Evolutionary conservation across 768 basidiomycete species (phyloP).

Genomic region (Crepidotus variabilis): DNA sequence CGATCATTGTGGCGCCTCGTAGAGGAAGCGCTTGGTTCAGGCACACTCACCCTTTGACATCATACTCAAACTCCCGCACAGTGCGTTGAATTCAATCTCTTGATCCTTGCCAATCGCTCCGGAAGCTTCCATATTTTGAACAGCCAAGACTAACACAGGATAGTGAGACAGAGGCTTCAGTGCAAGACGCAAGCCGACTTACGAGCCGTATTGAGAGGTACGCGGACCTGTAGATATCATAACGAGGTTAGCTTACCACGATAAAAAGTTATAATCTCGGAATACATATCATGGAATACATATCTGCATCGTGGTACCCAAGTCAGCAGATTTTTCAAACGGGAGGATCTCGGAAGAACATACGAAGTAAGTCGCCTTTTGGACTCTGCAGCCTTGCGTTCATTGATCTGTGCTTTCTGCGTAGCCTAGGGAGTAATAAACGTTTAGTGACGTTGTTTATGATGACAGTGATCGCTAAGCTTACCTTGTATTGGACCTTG

Average conservation of each 20-base stretch:
- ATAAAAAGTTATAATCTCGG: background rate
- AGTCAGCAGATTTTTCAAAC: background rate
- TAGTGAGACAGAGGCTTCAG: background rate
- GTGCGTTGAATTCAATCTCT: conserved; percentile 84
- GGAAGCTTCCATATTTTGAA: conserved; percentile 88
- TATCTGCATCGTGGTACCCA: conserved; percentile 37
- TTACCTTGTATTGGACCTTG: conserved; percentile 63
- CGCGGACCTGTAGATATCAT: conserved; percentile 60
- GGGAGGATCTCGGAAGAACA: conserved; percentile 23
- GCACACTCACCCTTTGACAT: conserved; percentile 76
- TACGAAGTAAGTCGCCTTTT: conserved; percentile 80
- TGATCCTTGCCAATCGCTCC: conserved; percentile 70
- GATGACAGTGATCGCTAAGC: conserved; percentile 8
- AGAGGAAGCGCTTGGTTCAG: background rate
- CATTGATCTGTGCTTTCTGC: conserved; percentile 74
- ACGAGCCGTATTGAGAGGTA: conserved; percentile 77
- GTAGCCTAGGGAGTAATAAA: conserved; percentile 38
- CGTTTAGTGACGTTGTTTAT: background rate
- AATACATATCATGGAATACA: conserved; percentile 72
- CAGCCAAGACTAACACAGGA: conserved; percentile 56
- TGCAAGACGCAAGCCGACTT: conserved; percentile 12
- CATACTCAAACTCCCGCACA: conserved; percentile 79
- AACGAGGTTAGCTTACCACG: conserved; percentile 8
- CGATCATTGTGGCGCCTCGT: conserved; percentile 1
- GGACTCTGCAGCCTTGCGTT: conserved; percentile 72